Evolutionary conservation across 2,329 filamentous ascomycete species (phyloP).

Genomic region (Leptographium radiaticola): DNA sequence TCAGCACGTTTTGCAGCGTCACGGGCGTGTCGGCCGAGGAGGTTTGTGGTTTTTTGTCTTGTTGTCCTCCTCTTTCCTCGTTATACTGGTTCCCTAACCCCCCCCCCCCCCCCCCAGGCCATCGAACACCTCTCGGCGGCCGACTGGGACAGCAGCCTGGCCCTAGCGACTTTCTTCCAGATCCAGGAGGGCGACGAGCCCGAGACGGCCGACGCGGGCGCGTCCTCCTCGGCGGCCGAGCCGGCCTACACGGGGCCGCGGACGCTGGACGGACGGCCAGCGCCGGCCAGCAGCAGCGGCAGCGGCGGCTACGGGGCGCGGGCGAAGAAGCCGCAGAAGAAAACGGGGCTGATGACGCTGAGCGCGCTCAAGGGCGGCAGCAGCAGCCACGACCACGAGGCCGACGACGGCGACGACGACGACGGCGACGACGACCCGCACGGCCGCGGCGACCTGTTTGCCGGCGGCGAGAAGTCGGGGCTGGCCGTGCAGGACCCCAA

Average conservation of each 20-base stretch:
- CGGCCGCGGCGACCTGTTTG: slow-evolving; percentile 57
- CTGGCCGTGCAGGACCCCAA: slow-evolving; percentile 52
- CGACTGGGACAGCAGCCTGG: slow-evolving; percentile 52
- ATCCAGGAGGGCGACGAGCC: slow-evolving; percentile 38
- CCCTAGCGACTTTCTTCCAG: slow-evolving; percentile 49
- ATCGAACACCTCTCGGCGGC: slow-evolving; percentile 51
- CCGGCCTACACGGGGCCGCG: slow-evolving; percentile 45
- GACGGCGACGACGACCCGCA: slow-evolving; percentile 44
- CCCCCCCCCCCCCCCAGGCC: slow-evolving; percentile 49
- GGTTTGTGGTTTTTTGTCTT: neutral
- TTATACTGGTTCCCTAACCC: too few relatives aligned
- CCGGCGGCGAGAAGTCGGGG: slow-evolving; percentile 74
- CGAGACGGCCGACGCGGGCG: slow-evolving; percentile 28
- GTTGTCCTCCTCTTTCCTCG: neutral
- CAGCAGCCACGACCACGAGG: slow-evolving; percentile 36
- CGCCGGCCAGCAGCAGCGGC: slow-evolving; percentile 28
- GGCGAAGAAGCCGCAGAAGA: slow-evolving; percentile 34
- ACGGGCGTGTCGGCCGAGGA: slow-evolving; percentile 8
- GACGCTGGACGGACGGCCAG: slow-evolving; percentile 50
- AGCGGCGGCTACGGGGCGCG: slow-evolving; percentile 17
- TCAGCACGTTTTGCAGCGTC: slow-evolving; percentile 9
- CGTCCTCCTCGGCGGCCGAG: slow-evolving; percentile 21
- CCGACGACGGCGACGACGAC: slow-evolving; percentile 43
- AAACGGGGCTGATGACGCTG: slow-evolving; percentile 47
- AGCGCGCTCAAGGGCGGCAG: slow-evolving; percentile 38